Percentiles rank a stretch among this genome's conserved stretches.
phyloP scores from a whole-genome alignment of 176 grass and related monocot species.

The Hsuehochloa calcarea region DNA sequence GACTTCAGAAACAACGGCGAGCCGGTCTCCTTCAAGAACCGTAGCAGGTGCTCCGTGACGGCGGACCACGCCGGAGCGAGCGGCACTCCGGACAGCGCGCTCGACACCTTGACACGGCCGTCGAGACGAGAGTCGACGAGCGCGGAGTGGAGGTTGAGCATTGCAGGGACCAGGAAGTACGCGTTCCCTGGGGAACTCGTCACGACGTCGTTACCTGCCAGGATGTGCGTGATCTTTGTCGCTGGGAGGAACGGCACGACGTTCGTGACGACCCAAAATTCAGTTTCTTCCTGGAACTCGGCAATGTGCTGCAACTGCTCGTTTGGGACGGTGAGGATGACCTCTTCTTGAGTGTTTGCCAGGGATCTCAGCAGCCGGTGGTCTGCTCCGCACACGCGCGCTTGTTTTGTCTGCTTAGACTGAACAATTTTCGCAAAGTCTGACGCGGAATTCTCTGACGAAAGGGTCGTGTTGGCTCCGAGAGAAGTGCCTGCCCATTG shows the following conservation, averaged over 20 bases:
- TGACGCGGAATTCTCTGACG: conserved; percentile 26
- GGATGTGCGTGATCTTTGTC: conserved; percentile 37
- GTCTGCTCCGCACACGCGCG: conserved; percentile 18
- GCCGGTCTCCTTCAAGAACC: conserved; percentile 17
- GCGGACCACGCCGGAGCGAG: conserved; percentile 5
- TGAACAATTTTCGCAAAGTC: conserved; percentile 32
- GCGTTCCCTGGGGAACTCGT: neutral
- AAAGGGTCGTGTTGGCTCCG: neutral
- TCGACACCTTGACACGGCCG: conserved; percentile 40
- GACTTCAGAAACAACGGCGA: conserved; percentile 48
- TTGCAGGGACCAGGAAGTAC: conserved; percentile 38
- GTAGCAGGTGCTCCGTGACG: neutral
- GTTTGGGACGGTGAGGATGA: conserved; percentile 44
- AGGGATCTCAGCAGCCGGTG: conserved; percentile 20
- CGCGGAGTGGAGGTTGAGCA: conserved; percentile 37
- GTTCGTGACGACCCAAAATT: conserved; percentile 31
- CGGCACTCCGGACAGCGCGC: neutral
- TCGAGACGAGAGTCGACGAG: conserved; percentile 33
- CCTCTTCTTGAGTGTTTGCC: neutral
- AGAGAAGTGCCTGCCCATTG: neutral
- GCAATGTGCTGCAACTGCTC: conserved; percentile 39
- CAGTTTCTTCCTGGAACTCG: conserved; percentile 45
- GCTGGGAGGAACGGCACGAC: conserved; percentile 39
- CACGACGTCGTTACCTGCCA: conserved; percentile 24
- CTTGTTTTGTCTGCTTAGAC: conserved; percentile 42